Conservation (phyloP, 352 stramenopile species). For the Phytophthora pini region DNA sequence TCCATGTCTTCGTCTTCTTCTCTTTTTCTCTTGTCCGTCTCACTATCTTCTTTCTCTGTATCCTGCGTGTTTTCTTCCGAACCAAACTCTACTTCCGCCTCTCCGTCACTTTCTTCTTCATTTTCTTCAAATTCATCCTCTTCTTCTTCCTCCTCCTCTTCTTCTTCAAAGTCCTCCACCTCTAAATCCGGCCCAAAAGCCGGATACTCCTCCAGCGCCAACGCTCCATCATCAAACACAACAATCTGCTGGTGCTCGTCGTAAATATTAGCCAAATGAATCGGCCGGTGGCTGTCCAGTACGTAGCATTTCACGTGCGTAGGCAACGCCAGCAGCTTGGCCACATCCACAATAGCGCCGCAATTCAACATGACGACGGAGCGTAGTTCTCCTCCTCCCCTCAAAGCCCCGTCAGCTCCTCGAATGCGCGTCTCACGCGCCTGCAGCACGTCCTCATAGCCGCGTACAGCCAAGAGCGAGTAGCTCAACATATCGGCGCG, state of each 20-base stretch:
- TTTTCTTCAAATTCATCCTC: slow-evolving; percentile 51
- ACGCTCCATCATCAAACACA: slow-evolving; percentile 82
- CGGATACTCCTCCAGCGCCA: slow-evolving; percentile 76
- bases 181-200: slow-evolving; percentile 88
- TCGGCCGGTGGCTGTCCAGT: slow-evolving; percentile 94
- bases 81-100: slow-evolving; percentile 66
- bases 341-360: slow-evolving; percentile 93
- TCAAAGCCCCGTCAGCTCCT: slow-evolving; percentile 42
- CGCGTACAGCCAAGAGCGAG: slow-evolving; percentile 71
- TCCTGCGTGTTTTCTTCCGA: slow-evolving; percentile 34
- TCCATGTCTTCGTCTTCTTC: slow-evolving; percentile 40
- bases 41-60: slow-evolving; percentile 32
- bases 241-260: slow-evolving; percentile 79
- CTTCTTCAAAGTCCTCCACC: slow-evolving; percentile 71
- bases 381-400: slow-evolving; percentile 68
- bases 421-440: slow-evolving; percentile 76
- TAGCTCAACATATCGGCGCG: slow-evolving; percentile 84
- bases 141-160: slow-evolving; percentile 66
- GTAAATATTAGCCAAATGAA: slow-evolving; percentile 98
- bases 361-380: slow-evolving; percentile 96
- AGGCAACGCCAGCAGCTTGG: slow-evolving; percentile 79
- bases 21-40: slow-evolving; percentile 45
- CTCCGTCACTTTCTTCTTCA: slow-evolving; percentile 39
- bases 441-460: slow-evolving; percentile 87
- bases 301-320: slow-evolving; percentile 91